A percentile compares a stretch with the other conserved stretches of the same genome.
phyloP scores from a whole-genome alignment of 345 rosid genomes.

The Alliaria petiolata region DNA sequence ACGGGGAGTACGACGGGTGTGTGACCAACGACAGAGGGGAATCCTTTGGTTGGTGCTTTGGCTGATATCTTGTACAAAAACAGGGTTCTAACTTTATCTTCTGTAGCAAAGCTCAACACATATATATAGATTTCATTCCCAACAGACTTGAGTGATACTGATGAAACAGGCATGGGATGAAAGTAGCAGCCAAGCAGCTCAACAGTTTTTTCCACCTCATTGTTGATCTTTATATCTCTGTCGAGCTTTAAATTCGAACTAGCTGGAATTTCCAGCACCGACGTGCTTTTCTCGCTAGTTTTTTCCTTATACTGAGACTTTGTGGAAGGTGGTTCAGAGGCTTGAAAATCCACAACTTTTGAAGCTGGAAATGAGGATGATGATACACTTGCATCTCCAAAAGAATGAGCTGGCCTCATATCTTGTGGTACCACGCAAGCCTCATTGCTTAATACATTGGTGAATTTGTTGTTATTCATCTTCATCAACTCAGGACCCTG shows the following conservation, averaged over 20 bases:
- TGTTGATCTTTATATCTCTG: constrained; percentile 36
- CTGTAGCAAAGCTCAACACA: constrained; percentile 50
- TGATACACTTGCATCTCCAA: constrained; percentile 24
- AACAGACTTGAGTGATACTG: constrained; percentile 45
- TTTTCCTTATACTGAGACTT: constrained; percentile 19
- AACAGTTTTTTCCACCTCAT: constrained; percentile 44
- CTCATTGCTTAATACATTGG: constrained; percentile 13
- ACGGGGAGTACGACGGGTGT: constrained; percentile 47
- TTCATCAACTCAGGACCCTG: constrained; percentile 21
- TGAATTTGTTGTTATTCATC: constrained; percentile 3
- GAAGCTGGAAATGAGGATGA: constrained; percentile 28
- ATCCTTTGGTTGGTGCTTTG: constrained; percentile 50
- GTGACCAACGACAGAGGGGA: constrained; percentile 71
- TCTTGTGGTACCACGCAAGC: constrained; percentile 21
- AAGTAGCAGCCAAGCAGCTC: constrained; percentile 75
- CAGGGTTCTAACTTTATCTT: constrained; percentile 43
- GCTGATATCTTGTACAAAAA: constrained; percentile 58
- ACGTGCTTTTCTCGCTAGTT: constrained; percentile 22
- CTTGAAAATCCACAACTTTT: constrained; percentile 26
- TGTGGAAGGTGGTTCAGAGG: constrained; percentile 30
- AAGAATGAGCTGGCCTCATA: constrained; percentile 15
- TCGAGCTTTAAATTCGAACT: constrained; percentile 33
- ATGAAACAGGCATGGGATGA: constrained; percentile 58
- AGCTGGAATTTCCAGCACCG: constrained; percentile 29
- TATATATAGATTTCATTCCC: constrained; percentile 59